A percentile compares a stretch with the other conserved stretches of the same genome.
phyloP scores from a whole-genome alignment of 805 yeast genomes.

The Myxozyma neglecta region DNA sequence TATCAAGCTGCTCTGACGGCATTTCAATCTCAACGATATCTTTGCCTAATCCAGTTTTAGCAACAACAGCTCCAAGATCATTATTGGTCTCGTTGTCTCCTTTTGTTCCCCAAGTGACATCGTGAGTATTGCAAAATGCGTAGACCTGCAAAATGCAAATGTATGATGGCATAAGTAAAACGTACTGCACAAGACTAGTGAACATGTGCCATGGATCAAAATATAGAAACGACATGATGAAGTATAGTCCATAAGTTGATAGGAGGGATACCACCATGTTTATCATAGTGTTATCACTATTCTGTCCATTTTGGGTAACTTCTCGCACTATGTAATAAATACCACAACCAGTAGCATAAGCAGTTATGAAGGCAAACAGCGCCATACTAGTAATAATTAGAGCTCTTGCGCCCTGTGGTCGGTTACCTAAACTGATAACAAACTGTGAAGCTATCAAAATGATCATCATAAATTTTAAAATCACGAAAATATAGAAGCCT shows the following conservation, averaged over 20 bases:
- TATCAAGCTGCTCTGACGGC: conserved; percentile 74
- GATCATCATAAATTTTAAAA: conserved; percentile 81
- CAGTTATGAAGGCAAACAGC: conserved; percentile 79
- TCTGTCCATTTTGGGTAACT: conserved; percentile 47
- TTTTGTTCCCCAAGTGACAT: conserved; percentile 96
- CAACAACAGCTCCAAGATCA: conserved; percentile 83
- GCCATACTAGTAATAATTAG: conserved; percentile 73
- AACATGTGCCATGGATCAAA: conserved; percentile 92
- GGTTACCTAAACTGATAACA: conserved; percentile 87
- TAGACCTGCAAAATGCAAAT: conserved; percentile 88
- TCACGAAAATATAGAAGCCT: conserved; percentile 74
- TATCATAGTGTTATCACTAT: conserved; percentile 71
- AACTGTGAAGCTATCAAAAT: conserved; percentile 81
- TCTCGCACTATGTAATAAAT: conserved; percentile 66
- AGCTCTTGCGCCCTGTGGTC: conserved; percentile 84
- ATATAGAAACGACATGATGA: conserved; percentile 73
- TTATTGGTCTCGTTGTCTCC: conserved; percentile 65
- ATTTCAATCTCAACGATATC: conserved; percentile 50
- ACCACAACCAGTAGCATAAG: conserved; percentile 80
- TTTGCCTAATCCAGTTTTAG: conserved; percentile 58
- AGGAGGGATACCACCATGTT: conserved; percentile 83
- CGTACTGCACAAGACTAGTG: conserved; percentile 81
- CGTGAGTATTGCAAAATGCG: conserved; percentile 95
- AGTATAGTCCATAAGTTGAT: conserved; percentile 80
- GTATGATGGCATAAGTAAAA: conserved; percentile 82